phyloP scores from a whole-genome alignment of 179 eudicot genomes.

The Kewa caespitosa region DNA sequence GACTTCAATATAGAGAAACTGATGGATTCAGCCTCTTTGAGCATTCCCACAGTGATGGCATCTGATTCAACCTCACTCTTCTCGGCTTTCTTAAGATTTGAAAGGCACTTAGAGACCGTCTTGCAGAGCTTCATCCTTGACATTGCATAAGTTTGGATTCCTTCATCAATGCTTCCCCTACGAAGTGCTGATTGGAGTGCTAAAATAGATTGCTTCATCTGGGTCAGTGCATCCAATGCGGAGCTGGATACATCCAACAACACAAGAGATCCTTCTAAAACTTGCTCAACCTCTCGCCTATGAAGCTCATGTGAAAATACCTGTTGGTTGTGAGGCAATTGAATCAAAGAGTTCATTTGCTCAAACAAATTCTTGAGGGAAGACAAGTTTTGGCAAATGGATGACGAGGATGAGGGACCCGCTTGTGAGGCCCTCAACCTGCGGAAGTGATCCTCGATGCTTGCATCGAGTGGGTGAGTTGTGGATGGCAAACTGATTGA shows the following conservation, averaged over 20 bases:
- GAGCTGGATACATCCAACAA: conserved; percentile 23
- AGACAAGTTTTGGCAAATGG: conserved; percentile 19
- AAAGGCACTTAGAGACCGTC: conserved; percentile 28
- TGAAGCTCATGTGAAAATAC: conserved; percentile 12
- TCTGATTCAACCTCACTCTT: conserved; percentile 9
- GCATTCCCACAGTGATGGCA: background rate
- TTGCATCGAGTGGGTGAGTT: conserved; percentile 20
- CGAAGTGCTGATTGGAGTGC: conserved; percentile 34
- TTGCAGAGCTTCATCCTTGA: conserved; percentile 31
- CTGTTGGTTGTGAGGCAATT: conserved; percentile 25
- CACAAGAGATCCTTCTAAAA: conserved; percentile 26
- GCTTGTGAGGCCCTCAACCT: conserved; percentile 20
- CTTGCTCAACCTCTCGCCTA: conserved; percentile 8
- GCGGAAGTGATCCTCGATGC: conserved; percentile 21
- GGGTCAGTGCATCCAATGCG: conserved; percentile 19
- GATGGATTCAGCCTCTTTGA: conserved; percentile 27
- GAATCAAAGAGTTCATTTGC: conserved; percentile 16
- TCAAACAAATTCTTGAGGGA: conserved; percentile 21
- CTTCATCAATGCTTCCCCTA: conserved; percentile 17
- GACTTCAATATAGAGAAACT: conserved; percentile 26
- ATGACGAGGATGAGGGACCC: conserved; percentile 16
- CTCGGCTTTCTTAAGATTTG: conserved; percentile 24
- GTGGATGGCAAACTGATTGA: conserved; percentile 21
- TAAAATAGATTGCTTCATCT: conserved; percentile 20
- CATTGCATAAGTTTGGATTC: conserved; percentile 2